Conservation (phyloP, 805 yeast species). For the Ogataea dorogensis region DNA sequence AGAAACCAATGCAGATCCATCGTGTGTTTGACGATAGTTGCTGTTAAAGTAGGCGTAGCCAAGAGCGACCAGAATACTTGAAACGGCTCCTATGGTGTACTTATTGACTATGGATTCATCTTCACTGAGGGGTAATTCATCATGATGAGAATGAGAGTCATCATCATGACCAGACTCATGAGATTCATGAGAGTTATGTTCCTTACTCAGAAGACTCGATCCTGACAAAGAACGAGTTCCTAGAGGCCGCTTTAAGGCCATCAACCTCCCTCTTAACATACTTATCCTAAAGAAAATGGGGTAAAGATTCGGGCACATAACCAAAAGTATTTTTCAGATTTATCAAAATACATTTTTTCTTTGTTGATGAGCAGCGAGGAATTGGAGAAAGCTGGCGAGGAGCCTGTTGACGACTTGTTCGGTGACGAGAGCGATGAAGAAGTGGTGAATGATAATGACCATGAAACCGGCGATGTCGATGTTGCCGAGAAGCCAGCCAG, state of each 20-base stretch:
- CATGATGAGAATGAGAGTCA: slow-evolving; percentile 20
- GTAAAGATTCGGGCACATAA: slow-evolving; percentile 14
- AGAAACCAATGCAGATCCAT: slow-evolving; percentile 28
- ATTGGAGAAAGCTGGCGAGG: slow-evolving; percentile 31
- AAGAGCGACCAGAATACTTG: slow-evolving; percentile 31
- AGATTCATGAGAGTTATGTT: neutral
- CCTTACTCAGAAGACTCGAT: too few relatives aligned
- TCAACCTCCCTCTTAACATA: too few relatives aligned
- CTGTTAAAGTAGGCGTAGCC: slow-evolving; percentile 49
- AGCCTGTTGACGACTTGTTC: slow-evolving; percentile 37
- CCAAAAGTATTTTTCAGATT: slow-evolving; percentile 6
- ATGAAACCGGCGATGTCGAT: slow-evolving; percentile 11
- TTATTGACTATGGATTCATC: slow-evolving; percentile 31
- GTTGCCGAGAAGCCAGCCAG: slow-evolving; percentile 34
- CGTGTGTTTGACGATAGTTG: slow-evolving; percentile 47
- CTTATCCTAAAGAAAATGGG: slow-evolving; percentile 5
- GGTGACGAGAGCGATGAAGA: slow-evolving; percentile 30
- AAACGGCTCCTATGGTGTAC: slow-evolving; percentile 23
- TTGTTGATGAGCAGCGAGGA: slow-evolving; percentile 18
- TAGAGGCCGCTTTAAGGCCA: neutral
- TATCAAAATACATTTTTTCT: neutral
- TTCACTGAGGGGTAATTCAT: slow-evolving; percentile 26
- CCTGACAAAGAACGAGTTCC: neutral
- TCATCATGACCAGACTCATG: slow-evolving; percentile 14
- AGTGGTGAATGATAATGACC: slow-evolving; percentile 27